Base-by-base conservation (phyloP, 1,284 basidiomycete species). In the Hortiboletus rubellus region DNA sequence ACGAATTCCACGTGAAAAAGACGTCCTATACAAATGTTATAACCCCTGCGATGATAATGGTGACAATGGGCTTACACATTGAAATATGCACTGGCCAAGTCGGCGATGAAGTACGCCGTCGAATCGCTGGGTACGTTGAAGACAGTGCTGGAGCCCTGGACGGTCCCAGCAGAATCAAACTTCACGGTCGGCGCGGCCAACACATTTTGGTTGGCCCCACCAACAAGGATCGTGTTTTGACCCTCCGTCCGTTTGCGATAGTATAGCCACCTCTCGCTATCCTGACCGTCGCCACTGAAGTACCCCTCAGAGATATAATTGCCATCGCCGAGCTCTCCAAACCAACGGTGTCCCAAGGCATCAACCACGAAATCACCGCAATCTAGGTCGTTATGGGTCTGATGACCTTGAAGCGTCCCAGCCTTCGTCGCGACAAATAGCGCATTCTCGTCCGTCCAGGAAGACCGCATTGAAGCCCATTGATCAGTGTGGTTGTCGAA, bases 231-330 rank as follows among this genome's bases (percentile, higher is more conserved):
- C 3, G 94, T 95, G 81, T 99, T 99, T 79, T 99, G 97, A 14
- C 96, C 96, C 74, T 96, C 92, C 2, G 96, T 98, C 72, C 87
- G 85, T 82, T 96, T 98, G 72, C 96, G 87, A 82, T 97, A 99
- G 77, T 96, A 97, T 60, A 82, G 66, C 95, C 95, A 98, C 60
- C 95, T 83, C 18, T 77, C 70, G 44, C 86, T 82, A 56, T 79
- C 74, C 72, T 94, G 91, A 0, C 70, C 68, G 64, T 91, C 91
- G 60, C 71, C 83, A 52, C 73, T 77, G 77, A 96, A 96, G 77
- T 96, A 96, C 34, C 74, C 72, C 7, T 73, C 67, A 5, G 89
- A 82, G 40, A 83, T 76, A 73, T 98, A 98, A 74, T 98, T 85
- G 36, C 83, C 94, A 9, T 87, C 92, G 22, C 96, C 96, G 49